Evolutionary conservation across 306 rosid genomes (phyloP).

Genomic region (Vigna nakashimae): DNA sequence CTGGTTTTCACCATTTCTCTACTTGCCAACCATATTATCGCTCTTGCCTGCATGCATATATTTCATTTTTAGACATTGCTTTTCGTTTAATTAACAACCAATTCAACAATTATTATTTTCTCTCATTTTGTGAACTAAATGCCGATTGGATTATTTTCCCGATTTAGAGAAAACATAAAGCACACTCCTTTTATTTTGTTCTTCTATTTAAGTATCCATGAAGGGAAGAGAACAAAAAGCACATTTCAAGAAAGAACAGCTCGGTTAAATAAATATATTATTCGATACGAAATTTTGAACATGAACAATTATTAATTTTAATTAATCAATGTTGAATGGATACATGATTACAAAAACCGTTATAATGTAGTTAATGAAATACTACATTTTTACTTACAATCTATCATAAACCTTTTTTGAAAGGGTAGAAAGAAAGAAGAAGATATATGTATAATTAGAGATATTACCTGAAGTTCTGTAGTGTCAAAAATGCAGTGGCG

Average conservation of each 20-base stretch:
- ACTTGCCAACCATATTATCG: conserved; percentile 20
- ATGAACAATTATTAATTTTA: no score
- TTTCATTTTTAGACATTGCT: background rate
- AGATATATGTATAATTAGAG: no score
- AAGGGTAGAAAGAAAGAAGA: no score
- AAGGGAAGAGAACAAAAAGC: background rate
- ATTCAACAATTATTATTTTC: no score
- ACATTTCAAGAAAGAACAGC: background rate
- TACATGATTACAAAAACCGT: background rate
- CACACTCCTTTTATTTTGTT: no score
- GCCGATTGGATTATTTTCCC: background rate
- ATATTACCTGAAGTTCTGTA: conserved; percentile 3
- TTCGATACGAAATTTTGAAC: background rate
- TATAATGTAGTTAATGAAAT: background rate
- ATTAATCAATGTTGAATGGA: no score
- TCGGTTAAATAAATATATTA: background rate
- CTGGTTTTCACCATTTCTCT: background rate
- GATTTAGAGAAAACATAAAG: background rate
- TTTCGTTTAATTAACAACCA: background rate
- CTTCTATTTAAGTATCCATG: no score
- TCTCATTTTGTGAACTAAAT: no score
- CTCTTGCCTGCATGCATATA: background rate
- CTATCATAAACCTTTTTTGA: no score
- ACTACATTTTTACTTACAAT: background rate
- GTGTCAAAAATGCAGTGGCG: conserved; percentile 16